phyloP scores from a whole-genome alignment of 176 grass and related monocot species.

The Carex cristatella region DNA sequence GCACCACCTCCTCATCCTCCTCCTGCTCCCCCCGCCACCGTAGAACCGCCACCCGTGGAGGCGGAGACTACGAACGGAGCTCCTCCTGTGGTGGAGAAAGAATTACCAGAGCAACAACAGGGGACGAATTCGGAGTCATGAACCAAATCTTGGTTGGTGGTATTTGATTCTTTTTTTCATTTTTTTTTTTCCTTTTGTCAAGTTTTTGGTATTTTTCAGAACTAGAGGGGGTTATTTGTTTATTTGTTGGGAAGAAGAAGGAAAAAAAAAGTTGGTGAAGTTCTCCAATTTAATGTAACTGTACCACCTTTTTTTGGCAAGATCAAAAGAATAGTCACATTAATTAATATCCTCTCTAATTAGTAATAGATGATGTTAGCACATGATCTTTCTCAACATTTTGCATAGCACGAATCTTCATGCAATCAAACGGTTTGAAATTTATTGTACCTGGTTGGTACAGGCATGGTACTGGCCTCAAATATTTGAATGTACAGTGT shows the following conservation, averaged over 20 bases:
- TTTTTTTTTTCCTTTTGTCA: neutral
- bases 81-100: neutral
- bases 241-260: conserved; percentile 6
- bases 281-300: conserved; percentile 10
- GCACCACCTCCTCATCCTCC: neutral
- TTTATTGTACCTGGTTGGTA: neutral
- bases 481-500: neutral
- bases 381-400: neutral
- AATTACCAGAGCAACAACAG: neutral
- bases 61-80: neutral
- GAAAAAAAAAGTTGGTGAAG: neutral
- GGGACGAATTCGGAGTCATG: neutral
- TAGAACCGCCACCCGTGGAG: neutral
- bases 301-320: conserved; percentile 6
- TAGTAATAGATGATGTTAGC: neutral
- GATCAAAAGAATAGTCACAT: conserved; percentile 8
- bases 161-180: conserved; percentile 16
- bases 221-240: conserved; percentile 21
- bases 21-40: neutral
- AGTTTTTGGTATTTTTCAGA: conserved; percentile 6
- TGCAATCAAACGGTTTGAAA: neutral
- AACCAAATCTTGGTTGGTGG: neutral
- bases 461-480: neutral
- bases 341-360: neutral
- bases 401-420: neutral